Evolutionary conservation across 768 basidiomycete genomes (phyloP).

Genomic region (Naganishia kalamii): DNA sequence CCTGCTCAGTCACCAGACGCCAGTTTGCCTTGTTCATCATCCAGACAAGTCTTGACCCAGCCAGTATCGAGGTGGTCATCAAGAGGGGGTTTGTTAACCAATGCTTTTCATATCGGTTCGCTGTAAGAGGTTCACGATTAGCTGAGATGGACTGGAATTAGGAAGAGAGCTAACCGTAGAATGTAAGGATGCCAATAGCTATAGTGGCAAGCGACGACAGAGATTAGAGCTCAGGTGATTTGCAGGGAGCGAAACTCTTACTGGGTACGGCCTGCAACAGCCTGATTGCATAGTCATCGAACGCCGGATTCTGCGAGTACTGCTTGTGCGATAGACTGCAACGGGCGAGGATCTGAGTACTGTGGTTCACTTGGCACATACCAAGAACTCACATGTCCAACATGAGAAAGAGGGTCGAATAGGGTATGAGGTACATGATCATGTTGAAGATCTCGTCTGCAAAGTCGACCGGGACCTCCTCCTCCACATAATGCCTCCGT

Average conservation of each 20-base stretch:
- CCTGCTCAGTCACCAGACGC: slow-evolving; percentile 37
- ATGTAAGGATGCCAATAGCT: slow-evolving; percentile 38
- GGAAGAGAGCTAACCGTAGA: slow-evolving; percentile 32
- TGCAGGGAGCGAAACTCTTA: slow-evolving; percentile 19
- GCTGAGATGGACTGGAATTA: background rate
- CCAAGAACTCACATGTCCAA: slow-evolving; percentile 39
- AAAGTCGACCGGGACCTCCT: slow-evolving; percentile 20
- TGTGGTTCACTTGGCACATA: background rate
- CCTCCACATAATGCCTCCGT: background rate
- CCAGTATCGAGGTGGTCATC: slow-evolving; percentile 32
- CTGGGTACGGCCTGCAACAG: slow-evolving; percentile 40
- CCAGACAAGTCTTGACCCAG: slow-evolving; percentile 41
- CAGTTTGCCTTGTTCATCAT: slow-evolving; percentile 42
- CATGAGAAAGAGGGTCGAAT: slow-evolving; percentile 38
- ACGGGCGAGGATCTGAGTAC: background rate
- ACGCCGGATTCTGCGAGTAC: slow-evolving; percentile 35
- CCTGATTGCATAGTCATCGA: slow-evolving; percentile 24
- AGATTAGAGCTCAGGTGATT: background rate
- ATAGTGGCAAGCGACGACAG: background rate
- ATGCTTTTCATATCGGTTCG: slow-evolving; percentile 34
- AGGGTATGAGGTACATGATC: slow-evolving; percentile 39
- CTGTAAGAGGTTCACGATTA: slow-evolving; percentile 24
- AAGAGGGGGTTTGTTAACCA: slow-evolving; percentile 31
- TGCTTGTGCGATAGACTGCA: slow-evolving; percentile 39
- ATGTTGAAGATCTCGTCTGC: slow-evolving; percentile 42